Percentiles rank a stretch among this genome's conserved stretches.
These are phyloP conservation scores for Carpinus viminea DNA, from an alignment of 306 rosid genomes.

Conservation along the genomic window DNA sequence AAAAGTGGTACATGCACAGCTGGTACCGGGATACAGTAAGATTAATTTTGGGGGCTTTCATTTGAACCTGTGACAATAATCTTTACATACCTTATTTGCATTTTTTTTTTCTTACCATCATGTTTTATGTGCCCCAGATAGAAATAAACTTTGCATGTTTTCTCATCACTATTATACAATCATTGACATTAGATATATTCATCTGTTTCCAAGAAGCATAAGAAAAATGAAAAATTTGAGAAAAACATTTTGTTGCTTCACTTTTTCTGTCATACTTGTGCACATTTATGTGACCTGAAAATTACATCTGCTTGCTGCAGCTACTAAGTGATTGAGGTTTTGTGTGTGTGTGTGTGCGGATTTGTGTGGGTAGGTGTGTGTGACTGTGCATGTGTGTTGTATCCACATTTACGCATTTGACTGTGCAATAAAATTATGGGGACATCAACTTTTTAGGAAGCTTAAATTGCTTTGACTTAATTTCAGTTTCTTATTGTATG, in stretches of 20 bases:
- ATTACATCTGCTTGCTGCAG: neutral
- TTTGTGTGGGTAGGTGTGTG: neutral
- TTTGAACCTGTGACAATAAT: neutral
- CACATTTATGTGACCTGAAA: neutral
- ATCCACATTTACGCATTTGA: neutral
- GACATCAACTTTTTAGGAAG: neutral
- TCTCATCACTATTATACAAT: neutral
- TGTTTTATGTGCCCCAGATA: neutral
- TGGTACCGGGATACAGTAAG: slow-evolving; percentile 92
- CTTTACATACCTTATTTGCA: neutral
- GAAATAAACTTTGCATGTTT: neutral
- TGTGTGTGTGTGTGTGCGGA: neutral
- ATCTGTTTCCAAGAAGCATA: neutral
- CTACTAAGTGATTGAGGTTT: slow-evolving; percentile 9
- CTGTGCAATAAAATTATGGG: neutral
- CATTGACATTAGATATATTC: neutral
- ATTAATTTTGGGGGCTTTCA: slow-evolving; percentile 19
- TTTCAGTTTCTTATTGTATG: slow-evolving; percentile 9
- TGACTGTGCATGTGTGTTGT: neutral
- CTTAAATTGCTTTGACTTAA: slow-evolving; percentile 5
- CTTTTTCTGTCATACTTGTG: neutral
- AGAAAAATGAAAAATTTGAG: neutral
- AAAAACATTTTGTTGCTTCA: neutral
- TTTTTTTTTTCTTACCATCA: neutral
- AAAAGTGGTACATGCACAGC: slow-evolving; percentile 57